Conservation (phyloP, 768 basidiomycete species). For the Austroboletus festivus region DNA sequence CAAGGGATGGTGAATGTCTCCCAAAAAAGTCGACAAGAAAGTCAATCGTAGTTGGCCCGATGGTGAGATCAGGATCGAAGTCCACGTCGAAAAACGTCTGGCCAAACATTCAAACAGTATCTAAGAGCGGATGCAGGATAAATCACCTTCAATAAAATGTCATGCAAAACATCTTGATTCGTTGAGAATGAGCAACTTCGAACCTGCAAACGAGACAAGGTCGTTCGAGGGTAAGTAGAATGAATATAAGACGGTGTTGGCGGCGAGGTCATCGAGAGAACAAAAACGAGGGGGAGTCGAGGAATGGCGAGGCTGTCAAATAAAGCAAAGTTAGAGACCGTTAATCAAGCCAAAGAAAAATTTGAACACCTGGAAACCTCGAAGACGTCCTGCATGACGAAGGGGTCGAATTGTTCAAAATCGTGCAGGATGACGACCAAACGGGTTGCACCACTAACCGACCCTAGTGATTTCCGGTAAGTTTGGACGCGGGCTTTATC, state of each 20-base stretch:
- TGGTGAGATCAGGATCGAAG: conserved; percentile 57
- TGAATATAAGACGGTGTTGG: conserved; percentile 55
- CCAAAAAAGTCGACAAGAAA: conserved; percentile 56
- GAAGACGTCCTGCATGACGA: conserved; percentile 64
- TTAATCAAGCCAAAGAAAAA: not conserved
- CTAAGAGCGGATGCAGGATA: not conserved
- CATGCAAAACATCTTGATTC: conserved; percentile 47
- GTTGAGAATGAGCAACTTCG: conserved; percentile 49
- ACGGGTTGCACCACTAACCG: conserved; percentile 27
- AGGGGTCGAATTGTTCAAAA: conserved; percentile 68
- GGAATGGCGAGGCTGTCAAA: conserved; percentile 47
- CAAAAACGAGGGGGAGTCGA: conserved; percentile 59
- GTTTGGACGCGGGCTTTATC: not conserved
- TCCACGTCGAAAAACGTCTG: conserved; percentile 63
- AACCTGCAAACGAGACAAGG: conserved; percentile 55
- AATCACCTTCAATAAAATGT: conserved; percentile 52
- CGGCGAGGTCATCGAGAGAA: conserved; percentile 60
- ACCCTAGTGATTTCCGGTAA: conserved; percentile 7
- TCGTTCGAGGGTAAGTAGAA: conserved; percentile 54
- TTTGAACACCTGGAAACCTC: conserved; percentile 61
- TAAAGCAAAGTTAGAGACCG: conserved; percentile 3
- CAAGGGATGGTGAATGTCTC: conserved; percentile 55
- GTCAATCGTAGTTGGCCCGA: conserved; percentile 57
- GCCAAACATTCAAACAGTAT: not conserved
- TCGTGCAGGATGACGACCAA: conserved; percentile 66